Base-by-base conservation (phyloP, 768 basidiomycete genomes). In the Boletus reticulatus region DNA sequence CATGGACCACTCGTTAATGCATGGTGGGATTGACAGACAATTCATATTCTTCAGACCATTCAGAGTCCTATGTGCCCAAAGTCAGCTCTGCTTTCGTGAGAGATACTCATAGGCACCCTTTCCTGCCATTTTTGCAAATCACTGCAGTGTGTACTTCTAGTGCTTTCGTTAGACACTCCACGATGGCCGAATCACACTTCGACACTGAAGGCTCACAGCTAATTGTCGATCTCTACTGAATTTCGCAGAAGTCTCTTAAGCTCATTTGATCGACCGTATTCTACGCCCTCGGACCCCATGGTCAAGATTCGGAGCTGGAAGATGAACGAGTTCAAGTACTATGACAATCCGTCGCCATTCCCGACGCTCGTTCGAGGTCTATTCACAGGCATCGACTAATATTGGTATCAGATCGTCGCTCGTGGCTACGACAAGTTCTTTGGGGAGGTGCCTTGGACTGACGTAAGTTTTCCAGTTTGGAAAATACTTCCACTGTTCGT, bases 381-480 rank as follows among this genome's bases (percentile, higher is more conserved):
- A 24, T 98, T 98, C 69, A 88, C 91, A 2, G 56, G 68, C 52
- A 65, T 70, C 41, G 69, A 65, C 38, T 73, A 69, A 78, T 62
- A 57, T 46, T 67, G 66, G 50, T 72, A 78, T 57, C 75, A 85
- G 53, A 94, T 99, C 53, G 85, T 97, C 2, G 88, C 82, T 0
- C 77, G 97, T 44, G 97, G 96, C 0, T 98, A 99, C 68, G 97
- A 98, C 77, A 99, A 99, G 76, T 98, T 99, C 73, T 98, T 97
- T 32, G 92, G 87, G 4, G 97, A 99, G 70, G 93, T 98, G 6
- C 91, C 88, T 3, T 98, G 95, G 94, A 95, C 89, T 1, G 85
- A 85, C 53, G 96, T 96, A 67, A 62, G 90, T 76, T 11, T 27
- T 27, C 24, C 24, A 4, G 24, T 7, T 6, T 4, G 7, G 24